A percentile compares a stretch with the other conserved stretches of the same genome.
Conservation (phyloP, 2,329 filamentous ascomycete genomes). For the Hawksworthiomyces lignivorus region DNA sequence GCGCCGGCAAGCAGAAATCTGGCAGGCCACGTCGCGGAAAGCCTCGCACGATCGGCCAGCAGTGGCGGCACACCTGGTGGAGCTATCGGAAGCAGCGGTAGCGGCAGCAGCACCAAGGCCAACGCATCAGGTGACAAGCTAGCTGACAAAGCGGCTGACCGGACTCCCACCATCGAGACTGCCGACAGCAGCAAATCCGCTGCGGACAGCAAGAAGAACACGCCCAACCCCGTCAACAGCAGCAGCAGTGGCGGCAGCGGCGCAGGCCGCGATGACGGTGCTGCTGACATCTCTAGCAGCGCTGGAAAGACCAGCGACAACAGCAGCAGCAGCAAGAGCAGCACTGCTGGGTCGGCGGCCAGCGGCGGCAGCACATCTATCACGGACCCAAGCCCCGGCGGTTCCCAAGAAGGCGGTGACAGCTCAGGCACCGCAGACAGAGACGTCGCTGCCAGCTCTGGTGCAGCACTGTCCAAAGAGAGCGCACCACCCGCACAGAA, state of each 20-base stretch:
- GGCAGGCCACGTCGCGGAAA: background rate
- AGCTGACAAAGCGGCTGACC: background rate
- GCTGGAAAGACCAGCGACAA: background rate
- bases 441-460: background rate
- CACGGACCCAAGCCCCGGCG: background rate
- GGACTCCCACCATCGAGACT: background rate
- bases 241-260: background rate
- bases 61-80: too few relatives aligned
- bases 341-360: background rate
- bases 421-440: background rate
- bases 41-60: background rate
- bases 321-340: background rate
- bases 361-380: background rate
- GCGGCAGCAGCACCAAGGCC: background rate
- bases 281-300: background rate
- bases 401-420: background rate
- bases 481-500: constrained; percentile 62
- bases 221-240: background rate
- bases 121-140: too few relatives aligned
- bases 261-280: background rate
- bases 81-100: background rate
- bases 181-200: background rate
- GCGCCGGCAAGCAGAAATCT: constrained; percentile 36
- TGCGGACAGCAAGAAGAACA: background rate
- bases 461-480: background rate